Evolutionary conservation across 208 protist genomes (phyloP).

Genomic region (Wallacemonas sp.): DNA sequence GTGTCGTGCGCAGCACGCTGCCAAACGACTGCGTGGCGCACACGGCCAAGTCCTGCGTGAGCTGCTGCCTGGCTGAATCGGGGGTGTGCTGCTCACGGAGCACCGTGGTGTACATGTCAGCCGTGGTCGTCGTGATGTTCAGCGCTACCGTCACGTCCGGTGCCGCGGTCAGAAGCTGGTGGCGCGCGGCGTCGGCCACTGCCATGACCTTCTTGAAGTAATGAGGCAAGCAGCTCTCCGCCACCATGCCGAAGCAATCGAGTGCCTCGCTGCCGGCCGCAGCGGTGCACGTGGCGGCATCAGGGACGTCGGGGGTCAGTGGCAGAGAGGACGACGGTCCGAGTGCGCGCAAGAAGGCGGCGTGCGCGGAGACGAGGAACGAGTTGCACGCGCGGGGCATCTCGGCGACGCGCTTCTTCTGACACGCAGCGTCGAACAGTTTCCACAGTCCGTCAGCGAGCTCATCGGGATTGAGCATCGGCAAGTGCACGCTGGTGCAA

Average conservation of each 20-base stretch:
- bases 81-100: background rate
- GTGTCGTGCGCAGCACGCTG: background rate
- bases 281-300: conserved; percentile 18
- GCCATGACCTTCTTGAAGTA: conserved; percentile 38
- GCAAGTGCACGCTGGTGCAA: conserved; percentile 60
- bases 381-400: conserved; percentile 41
- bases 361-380: conserved; percentile 59
- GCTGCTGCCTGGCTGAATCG: background rate
- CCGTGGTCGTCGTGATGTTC: conserved; percentile 19
- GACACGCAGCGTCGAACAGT: conserved; percentile 60
- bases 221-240: conserved; percentile 14
- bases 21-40: conserved; percentile 6
- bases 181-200: conserved; percentile 36
- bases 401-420: conserved; percentile 46
- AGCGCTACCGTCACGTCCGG: conserved; percentile 51
- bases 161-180: conserved; percentile 33
- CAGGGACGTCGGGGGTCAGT: background rate
- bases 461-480: conserved; percentile 59
- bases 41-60: background rate
- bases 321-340: background rate
- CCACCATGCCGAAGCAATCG: conserved; percentile 7
- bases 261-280: background rate
- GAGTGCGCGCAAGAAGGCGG: conserved; percentile 19
- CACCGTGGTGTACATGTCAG: conserved; percentile 16
- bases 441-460: conserved; percentile 49